Evolutionary conservation across 306 rosid genomes (phyloP).

Genomic region (Quercus dentata): DNA sequence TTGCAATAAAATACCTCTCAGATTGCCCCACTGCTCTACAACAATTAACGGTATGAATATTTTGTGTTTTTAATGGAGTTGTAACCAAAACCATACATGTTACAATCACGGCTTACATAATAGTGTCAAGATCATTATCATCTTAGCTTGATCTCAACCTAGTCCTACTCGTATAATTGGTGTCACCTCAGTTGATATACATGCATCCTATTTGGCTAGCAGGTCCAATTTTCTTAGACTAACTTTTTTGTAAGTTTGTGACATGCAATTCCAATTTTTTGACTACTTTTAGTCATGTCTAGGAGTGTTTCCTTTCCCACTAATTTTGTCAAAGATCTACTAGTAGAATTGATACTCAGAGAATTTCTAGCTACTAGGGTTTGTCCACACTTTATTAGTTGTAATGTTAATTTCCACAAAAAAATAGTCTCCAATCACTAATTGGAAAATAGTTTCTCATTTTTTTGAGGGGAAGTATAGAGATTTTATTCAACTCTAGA

Average conservation of each 20-base stretch:
- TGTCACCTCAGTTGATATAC: neutral
- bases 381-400: constrained; percentile 6
- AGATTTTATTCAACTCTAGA: neutral
- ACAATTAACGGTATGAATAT: constrained; percentile 58
- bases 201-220: constrained; percentile 14
- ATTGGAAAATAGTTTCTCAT: neutral
- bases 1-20: constrained; percentile 78
- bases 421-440: neutral
- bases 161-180: constrained; percentile 9
- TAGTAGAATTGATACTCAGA: constrained; percentile 5
- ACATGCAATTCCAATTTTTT: constrained; percentile 17
- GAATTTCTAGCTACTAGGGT: neutral
- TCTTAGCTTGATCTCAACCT: constrained; percentile 1
- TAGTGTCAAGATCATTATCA: neutral
- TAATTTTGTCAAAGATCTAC: constrained; percentile 7
- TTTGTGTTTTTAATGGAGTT: neutral
- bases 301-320: constrained; percentile 11
- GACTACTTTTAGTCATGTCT: constrained; percentile 33
- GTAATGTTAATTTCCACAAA: neutral
- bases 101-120: neutral
- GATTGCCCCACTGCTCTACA: constrained; percentile 82
- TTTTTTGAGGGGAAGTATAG: neutral
- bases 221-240: constrained; percentile 5
- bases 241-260: constrained; percentile 30
- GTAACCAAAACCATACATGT: neutral